A percentile compares a stretch with the other conserved stretches of the same genome.
Conservation (phyloP, 257 asterid species). For the Fraxinus americana region DNA sequence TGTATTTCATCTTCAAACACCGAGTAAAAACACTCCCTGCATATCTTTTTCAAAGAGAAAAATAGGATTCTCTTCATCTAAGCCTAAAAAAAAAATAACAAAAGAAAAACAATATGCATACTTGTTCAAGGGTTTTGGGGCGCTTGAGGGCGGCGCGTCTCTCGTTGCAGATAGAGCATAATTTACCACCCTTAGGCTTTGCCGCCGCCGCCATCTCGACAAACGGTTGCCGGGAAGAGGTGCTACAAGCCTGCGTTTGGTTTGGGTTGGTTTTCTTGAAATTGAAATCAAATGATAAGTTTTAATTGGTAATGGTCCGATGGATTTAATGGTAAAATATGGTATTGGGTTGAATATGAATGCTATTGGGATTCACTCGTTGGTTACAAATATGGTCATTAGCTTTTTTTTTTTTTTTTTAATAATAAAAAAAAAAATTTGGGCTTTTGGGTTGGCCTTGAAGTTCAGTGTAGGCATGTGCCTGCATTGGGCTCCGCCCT, state of each 20-base stretch:
- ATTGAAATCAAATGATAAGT: no score
- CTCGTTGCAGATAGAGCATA: slow-evolving; percentile 65
- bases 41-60: slow-evolving; percentile 48
- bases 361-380: no score
- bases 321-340: no score
- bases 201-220: slow-evolving; percentile 36
- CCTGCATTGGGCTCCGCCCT: no score
- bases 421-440: no score
- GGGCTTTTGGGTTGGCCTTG: no score
- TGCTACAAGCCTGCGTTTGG: background rate
- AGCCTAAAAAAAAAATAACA: background rate
- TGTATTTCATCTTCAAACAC: slow-evolving; percentile 93
- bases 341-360: no score
- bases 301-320: no score
- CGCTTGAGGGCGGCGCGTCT: slow-evolving; percentile 87
- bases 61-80: background rate
- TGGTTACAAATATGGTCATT: no score
- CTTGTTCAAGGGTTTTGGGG: slow-evolving; percentile 94
- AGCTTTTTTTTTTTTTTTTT: no score
- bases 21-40: slow-evolving; percentile 85
- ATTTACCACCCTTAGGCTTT: slow-evolving; percentile 53
- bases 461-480: no score
- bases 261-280: background rate
- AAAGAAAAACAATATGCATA: slow-evolving; percentile 9
- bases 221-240: background rate